Base-by-base conservation (phyloP, 2,329 filamentous ascomycete species). In the Cercospora janseana region DNA sequence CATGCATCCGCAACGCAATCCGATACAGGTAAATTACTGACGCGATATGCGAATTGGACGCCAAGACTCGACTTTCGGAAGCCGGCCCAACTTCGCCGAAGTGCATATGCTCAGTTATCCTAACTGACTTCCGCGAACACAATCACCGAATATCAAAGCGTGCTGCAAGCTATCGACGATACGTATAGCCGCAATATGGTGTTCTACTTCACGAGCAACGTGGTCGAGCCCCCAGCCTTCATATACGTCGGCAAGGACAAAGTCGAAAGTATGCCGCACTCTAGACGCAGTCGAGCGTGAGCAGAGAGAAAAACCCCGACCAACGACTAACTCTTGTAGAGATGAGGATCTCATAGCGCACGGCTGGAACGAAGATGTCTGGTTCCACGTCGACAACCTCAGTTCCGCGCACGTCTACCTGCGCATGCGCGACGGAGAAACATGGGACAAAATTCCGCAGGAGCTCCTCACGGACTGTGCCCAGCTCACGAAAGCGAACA, bases 211-310 rank as follows among this genome's bases (percentile, higher is more conserved):
- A 93, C 84, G 1, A 97, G 92, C 20, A 92, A 81, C 55, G 82
- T 83, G 32, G 88, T 95, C 29, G 79, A 84, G 9, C 92, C 93
- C 2, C 69, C 89, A 24, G 92, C 89, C 32, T 91, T 86, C 68
- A 83, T 98, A 66, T 98, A 98, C 69, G 89, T 96, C 52, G 93
- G 93, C 71, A 98, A 97, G 72, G 93, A 98, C 77, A 98, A 98
- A 75, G 91, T 93, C 63, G 93, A 98, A 77, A 98, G 93, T 96
- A 78, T 66, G 85, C 46, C 41, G 26, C 20, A 60, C 34, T 46
- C 18, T 18, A 18, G 12, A 21, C 24, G 4, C 21, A 40, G 62
- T 45, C 41, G 54, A 57, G 50, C 50, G 20, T 26, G 4, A 24
- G 12, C 4, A n/a, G 24, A 16, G 21, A 8, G 20, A 7, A 8